These are phyloP conservation scores for Quercus variabilis DNA, from an alignment of 306 rosid genomes.

Conservation along the genomic window DNA sequence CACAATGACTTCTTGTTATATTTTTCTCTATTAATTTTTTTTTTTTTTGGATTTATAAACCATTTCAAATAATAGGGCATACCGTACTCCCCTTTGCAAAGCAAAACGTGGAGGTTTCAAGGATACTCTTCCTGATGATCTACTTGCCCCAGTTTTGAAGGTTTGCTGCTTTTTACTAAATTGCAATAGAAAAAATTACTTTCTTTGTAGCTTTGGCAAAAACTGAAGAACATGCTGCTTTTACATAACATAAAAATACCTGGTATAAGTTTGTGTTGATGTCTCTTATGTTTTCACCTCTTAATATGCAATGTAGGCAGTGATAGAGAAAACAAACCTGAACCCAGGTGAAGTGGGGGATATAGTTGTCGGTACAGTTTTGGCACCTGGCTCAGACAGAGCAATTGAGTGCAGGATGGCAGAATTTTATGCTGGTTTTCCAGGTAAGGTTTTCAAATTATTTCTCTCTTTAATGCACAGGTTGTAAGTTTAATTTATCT, in stretches of 20 bases:
- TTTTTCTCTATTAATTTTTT: background rate
- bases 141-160: conserved; percentile 81
- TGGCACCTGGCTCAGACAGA: conserved; percentile 83
- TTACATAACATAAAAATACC: background rate
- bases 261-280: background rate
- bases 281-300: background rate
- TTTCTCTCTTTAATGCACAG: background rate
- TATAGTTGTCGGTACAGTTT: conserved; percentile 87
- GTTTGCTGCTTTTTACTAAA: conserved; percentile 31
- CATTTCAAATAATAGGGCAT: conserved; percentile 46
- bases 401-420: conserved; percentile 95
- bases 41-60: conserved; percentile 5
- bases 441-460: conserved; percentile 43
- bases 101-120: conserved; percentile 84
- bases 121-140: conserved; percentile 88
- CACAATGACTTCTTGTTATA: background rate
- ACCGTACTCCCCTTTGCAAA: conserved; percentile 84
- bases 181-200: background rate
- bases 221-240: conserved; percentile 1
- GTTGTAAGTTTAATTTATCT: background rate
- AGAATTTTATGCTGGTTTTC: conserved; percentile 84
- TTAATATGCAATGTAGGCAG: conserved; percentile 47
- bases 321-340: conserved; percentile 74
- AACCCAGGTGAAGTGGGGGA: conserved; percentile 82
- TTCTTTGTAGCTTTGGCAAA: background rate